phyloP scores from a whole-genome alignment of 768 basidiomycete genomes.

The Suillus sp. region DNA sequence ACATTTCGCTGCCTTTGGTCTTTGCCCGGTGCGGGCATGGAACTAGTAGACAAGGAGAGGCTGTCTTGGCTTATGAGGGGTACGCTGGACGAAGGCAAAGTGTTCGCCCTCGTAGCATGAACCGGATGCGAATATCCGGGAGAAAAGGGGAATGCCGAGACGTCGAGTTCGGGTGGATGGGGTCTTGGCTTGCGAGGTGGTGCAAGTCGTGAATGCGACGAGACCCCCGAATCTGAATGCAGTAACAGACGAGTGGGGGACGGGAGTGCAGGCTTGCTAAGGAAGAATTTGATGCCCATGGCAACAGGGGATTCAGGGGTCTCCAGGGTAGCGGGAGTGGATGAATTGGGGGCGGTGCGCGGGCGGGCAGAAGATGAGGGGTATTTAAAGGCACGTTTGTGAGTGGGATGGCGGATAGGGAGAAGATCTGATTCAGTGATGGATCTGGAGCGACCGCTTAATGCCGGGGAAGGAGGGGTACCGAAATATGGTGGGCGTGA shows the following conservation, averaged over 20 bases:
- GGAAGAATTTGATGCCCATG: constrained; percentile 37
- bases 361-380: constrained; percentile 19
- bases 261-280: constrained; percentile 34
- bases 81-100: neutral
- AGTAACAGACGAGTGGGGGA: constrained; percentile 28
- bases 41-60: neutral
- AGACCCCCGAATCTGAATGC: constrained; percentile 19
- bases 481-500: constrained; percentile 9
- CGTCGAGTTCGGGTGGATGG: constrained; percentile 22
- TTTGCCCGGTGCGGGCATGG: constrained; percentile 12
- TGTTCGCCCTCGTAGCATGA: constrained; percentile 16
- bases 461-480: constrained; percentile 17
- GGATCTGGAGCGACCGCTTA: constrained; percentile 19
- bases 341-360: constrained; percentile 20
- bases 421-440: constrained; percentile 23
- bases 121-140: constrained; percentile 19
- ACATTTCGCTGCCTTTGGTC: constrained; percentile 33
- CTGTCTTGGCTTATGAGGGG: constrained; percentile 20
- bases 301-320: constrained; percentile 21
- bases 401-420: constrained; percentile 10
- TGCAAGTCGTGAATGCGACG: constrained; percentile 12
- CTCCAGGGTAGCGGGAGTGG: constrained; percentile 3
- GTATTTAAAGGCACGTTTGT: neutral
- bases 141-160: constrained; percentile 17
- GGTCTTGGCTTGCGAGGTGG: constrained; percentile 26